Evolutionary conservation across 805 yeast genomes (phyloP).

Genomic region (Kodamaea neixiangensis): DNA sequence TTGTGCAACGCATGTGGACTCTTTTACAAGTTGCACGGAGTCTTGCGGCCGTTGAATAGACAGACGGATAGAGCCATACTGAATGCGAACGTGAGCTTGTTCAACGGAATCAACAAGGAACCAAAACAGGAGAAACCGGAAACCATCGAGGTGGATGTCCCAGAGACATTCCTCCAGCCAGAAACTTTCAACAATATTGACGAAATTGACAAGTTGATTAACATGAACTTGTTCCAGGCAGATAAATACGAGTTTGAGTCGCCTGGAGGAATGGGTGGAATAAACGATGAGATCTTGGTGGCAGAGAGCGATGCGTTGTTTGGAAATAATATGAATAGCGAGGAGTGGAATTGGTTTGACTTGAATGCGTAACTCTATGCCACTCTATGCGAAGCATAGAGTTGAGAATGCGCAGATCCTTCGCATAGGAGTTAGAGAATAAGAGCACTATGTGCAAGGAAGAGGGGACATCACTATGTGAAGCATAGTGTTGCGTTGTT

Average conservation of each 20-base stretch:
- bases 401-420: no score
- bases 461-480: no score
- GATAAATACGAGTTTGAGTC: conserved; percentile 18
- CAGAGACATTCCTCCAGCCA: conserved; percentile 18
- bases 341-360: conserved; percentile 12
- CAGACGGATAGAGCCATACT: conserved; percentile 21
- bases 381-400: no score
- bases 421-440: no score
- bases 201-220: conserved; percentile 42
- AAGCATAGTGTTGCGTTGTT: no score
- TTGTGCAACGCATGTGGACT: conserved; percentile 50
- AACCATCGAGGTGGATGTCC: conserved; percentile 14
- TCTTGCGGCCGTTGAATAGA: conserved; percentile 39
- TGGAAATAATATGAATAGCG: conserved; percentile 7
- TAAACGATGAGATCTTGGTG: conserved; percentile 35
- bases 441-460: no score
- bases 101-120: conserved; percentile 16
- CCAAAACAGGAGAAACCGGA: neutral
- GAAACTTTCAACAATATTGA: conserved; percentile 23
- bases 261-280: conserved; percentile 24
- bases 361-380: conserved; percentile 8
- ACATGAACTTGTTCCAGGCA: conserved; percentile 40
- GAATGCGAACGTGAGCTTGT: conserved; percentile 27
- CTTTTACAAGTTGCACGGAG: conserved; percentile 47
- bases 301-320: conserved; percentile 18